Percentiles rank a stretch among this genome's conserved stretches.
These are phyloP conservation scores for Phaffia australis DNA, from an alignment of 768 basidiomycete species.

Conservation along the genomic window DNA sequence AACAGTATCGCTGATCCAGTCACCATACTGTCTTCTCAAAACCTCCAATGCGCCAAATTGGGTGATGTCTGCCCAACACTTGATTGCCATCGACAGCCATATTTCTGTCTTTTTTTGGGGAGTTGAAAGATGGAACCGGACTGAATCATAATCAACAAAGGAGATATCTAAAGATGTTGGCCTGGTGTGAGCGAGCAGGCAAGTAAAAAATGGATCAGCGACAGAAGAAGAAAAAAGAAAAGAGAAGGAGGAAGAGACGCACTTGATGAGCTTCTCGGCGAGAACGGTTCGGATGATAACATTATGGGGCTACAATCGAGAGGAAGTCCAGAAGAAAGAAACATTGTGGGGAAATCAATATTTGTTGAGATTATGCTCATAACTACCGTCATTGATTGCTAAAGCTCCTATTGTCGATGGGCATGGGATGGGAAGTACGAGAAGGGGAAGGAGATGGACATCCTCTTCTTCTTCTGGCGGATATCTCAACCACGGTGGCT, in stretches of 20 bases:
- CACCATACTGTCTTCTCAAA: conserved; percentile 70
- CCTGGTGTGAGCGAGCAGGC: conserved; percentile 41
- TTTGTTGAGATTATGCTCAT: background rate
- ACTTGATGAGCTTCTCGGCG: conserved; percentile 78
- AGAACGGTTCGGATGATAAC: conserved; percentile 86
- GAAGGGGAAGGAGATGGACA: background rate
- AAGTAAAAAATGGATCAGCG: background rate
- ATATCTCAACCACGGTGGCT: too few species aligned
- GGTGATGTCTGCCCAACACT: conserved; percentile 90
- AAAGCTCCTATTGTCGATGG: too few species aligned
- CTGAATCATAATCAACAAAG: conserved; percentile 96
- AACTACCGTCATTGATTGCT: background rate
- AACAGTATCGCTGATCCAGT: conserved; percentile 46
- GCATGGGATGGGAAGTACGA: background rate
- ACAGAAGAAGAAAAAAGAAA: conserved; percentile 7
- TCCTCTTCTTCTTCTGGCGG: too few species aligned
- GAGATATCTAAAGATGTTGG: conserved; percentile 84
- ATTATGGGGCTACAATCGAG: conserved; percentile 54
- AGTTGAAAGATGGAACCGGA: conserved; percentile 84
- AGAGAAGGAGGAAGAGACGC: conserved; percentile 34
- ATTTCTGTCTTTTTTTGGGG: conserved; percentile 59
- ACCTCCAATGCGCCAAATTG: conserved; percentile 73
- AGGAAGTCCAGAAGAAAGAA: conserved; percentile 18
- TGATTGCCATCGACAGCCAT: conserved; percentile 87
- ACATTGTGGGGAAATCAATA: conserved; percentile 6